phyloP scores from a whole-genome alignment of 2,329 filamentous ascomycete genomes.

The Curvularia verruculosa region DNA sequence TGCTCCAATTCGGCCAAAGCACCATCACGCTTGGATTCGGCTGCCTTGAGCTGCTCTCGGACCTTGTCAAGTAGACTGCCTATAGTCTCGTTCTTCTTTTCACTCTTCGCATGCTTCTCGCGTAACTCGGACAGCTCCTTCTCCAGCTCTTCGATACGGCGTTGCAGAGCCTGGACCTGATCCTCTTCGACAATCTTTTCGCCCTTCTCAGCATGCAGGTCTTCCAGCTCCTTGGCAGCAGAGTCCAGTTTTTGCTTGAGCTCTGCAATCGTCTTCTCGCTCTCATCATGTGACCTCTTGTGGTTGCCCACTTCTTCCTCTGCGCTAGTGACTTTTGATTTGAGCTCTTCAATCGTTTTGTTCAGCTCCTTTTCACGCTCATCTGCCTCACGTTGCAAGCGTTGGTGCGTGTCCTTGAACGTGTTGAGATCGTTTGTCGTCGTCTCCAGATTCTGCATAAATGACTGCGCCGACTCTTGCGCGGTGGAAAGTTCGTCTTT shows the following conservation, averaged over 20 bases:
- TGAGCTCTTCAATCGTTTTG: conserved; percentile 34
- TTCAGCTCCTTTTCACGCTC: conserved; percentile 42
- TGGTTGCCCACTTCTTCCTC: conserved; percentile 55
- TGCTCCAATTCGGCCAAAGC: conserved; percentile 53
- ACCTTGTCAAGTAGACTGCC: conserved; percentile 63
- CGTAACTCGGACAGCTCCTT: conserved; percentile 39
- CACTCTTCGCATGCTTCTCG: conserved; percentile 46
- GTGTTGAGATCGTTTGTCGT: conserved; percentile 68
- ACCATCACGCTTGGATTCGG: conserved; percentile 56
- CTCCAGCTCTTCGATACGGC: conserved; percentile 42
- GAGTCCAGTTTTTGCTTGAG: conserved; percentile 39
- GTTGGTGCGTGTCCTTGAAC: conserved; percentile 60
- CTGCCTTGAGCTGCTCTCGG: conserved; percentile 60
- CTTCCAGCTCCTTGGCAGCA: conserved; percentile 57
- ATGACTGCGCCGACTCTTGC: conserved; percentile 65
- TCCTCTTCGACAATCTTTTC: conserved; percentile 40
- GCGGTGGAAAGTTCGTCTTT: conserved; percentile 73
- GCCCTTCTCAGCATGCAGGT: conserved; percentile 48
- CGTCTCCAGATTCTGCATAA: conserved; percentile 66
- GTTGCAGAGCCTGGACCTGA: conserved; percentile 34
- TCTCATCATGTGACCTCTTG: conserved; percentile 50
- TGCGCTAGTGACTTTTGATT: conserved; percentile 44
- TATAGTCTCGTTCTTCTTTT: conserved; percentile 62
- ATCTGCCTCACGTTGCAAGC: conserved; percentile 39
- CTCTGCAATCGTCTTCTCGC: conserved; percentile 50